Evolutionary conservation across 2,329 filamentous ascomycete genomes (phyloP), one percentile per base, ranked within the genome.

Genomic region (Penicillium sp.): DNA sequence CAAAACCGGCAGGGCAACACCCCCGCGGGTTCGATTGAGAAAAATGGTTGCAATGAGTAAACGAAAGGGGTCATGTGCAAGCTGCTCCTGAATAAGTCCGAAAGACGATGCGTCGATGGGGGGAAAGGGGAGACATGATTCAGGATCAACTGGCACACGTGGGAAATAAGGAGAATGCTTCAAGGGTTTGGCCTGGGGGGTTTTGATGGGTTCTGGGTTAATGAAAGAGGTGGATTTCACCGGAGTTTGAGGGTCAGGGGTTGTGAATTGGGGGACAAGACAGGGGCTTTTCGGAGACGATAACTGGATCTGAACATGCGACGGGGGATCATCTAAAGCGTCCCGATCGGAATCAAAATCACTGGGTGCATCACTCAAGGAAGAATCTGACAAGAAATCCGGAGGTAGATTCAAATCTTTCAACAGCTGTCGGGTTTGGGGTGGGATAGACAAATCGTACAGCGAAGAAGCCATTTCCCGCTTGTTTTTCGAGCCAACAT

Each of bases 11-110:
- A 94, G 87, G 4, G 92, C 90, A 10, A 85, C 81, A 47, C 80
- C 83, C 12, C 90, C 93, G 3, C 85, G 81, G 0, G 92, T 96
- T 58, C 89, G 87, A 72, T 93, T 93, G 31, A 96, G 85, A 67
- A 96, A 93, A 0, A 90, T 91, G 6, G 92, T 87, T 13, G 89
- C 91, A 31, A 96, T 81, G 2, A 96, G 82, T 2, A 97, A 83
- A 62, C 86, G 87, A 73, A 95, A 96, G 0, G 92, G 89, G 56
- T 91, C 83, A 50, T 84, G 74, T 2, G 86, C 86, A 17, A 96
- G 83, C 62, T 87, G 83, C 71, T 96, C 93, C 71, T 97, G 93
- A 38, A 96, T 86, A 2, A 97, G 82, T 0, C 92, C 92, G 69
- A 96, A 96, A 6, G 69, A 73, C 0, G 80, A 70, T 0, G 84